A percentile compares a stretch with the other conserved stretches of the same genome.
Conservation (phyloP, 495 filamentous ascomycete species). For the Aspergillus sclerotiicarbonarius region DNA sequence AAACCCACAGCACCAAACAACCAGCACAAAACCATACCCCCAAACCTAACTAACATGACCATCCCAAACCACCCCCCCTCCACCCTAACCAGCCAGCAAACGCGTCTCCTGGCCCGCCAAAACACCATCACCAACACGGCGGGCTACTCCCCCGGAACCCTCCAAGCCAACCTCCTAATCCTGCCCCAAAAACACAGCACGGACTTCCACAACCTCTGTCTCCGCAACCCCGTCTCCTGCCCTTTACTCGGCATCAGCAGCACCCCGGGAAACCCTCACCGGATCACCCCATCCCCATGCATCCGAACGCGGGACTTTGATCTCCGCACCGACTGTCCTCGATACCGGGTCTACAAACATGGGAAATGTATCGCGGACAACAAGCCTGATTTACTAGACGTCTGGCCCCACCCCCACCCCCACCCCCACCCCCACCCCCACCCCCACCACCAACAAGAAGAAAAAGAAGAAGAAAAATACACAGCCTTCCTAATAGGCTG, state of each 20-base stretch:
- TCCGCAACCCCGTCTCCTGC: constrained; percentile 57
- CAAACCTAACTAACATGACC: neutral
- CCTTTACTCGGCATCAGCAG: constrained; percentile 46
- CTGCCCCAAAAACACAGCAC: constrained; percentile 48
- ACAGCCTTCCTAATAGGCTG: constrained; percentile 59
- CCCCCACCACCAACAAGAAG: neutral
- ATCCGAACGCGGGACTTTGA: constrained; percentile 39
- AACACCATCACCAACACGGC: constrained; percentile 44
- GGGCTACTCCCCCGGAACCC: constrained; percentile 48
- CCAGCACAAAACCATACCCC: neutral
- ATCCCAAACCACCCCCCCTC: neutral
- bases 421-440: too few species aligned
- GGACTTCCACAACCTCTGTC: constrained; percentile 53
- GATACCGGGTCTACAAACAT: constrained; percentile 50
- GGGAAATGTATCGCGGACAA: constrained; percentile 25
- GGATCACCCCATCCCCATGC: constrained; percentile 22
- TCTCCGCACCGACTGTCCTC: constrained; percentile 51
- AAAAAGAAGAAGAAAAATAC: constrained; percentile 25
- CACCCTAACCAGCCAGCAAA: constrained; percentile 14
- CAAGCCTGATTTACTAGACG: constrained; percentile 33
- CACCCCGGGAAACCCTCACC: constrained; percentile 18
- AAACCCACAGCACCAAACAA: neutral
- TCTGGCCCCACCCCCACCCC: constrained; percentile 38
- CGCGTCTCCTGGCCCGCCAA: constrained; percentile 43
- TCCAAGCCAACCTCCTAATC: constrained; percentile 59